Evolutionary conservation across 2,329 filamentous ascomycete genomes (phyloP).

Genomic region (Sodiomyces alkalinus): DNA sequence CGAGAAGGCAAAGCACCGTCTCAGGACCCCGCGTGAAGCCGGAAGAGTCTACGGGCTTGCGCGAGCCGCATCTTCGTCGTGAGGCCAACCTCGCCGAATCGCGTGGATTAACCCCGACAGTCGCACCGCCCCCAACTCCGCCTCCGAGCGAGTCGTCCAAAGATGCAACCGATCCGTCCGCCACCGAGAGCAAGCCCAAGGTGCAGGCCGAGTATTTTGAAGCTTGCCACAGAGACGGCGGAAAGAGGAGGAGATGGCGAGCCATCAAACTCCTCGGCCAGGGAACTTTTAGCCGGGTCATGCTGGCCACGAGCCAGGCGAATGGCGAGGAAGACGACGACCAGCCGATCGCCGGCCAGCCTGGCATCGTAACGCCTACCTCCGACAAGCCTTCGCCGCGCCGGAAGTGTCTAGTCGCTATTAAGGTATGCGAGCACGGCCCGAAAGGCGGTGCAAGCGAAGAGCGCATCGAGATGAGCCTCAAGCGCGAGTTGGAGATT

Average conservation of each 20-base stretch:
- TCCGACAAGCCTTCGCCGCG: conserved; percentile 25
- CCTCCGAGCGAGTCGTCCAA: conserved; percentile 61
- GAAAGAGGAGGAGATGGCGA: conserved; percentile 63
- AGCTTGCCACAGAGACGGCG: conserved; percentile 48
- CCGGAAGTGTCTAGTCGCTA: conserved; percentile 73
- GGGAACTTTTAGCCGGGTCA: conserved; percentile 89
- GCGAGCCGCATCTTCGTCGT: conserved; percentile 43
- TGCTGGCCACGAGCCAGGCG: conserved; percentile 72
- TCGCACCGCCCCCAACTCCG: conserved; percentile 60
- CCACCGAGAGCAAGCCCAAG: conserved; percentile 24
- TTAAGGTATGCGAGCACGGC: conserved; percentile 92
- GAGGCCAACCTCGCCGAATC: conserved; percentile 70
- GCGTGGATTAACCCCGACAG: conserved; percentile 50
- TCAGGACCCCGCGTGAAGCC: conserved; percentile 41
- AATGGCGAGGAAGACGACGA: conserved; percentile 30
- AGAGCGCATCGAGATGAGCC: conserved; percentile 79
- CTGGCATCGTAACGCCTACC: conserved; percentile 18
- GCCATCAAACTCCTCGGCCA: conserved; percentile 71
- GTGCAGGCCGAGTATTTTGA: conserved; percentile 49
- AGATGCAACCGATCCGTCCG: conserved; percentile 24
- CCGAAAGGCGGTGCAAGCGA: conserved; percentile 87
- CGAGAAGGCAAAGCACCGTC: conserved; percentile 60
- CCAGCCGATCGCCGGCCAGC: conserved; percentile 2
- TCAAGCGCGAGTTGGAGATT: conserved; percentile 91
- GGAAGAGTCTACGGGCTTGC: conserved; percentile 18